Conservation (phyloP, 768 basidiomycete genomes). For the Hydnomerulius pinastri region DNA sequence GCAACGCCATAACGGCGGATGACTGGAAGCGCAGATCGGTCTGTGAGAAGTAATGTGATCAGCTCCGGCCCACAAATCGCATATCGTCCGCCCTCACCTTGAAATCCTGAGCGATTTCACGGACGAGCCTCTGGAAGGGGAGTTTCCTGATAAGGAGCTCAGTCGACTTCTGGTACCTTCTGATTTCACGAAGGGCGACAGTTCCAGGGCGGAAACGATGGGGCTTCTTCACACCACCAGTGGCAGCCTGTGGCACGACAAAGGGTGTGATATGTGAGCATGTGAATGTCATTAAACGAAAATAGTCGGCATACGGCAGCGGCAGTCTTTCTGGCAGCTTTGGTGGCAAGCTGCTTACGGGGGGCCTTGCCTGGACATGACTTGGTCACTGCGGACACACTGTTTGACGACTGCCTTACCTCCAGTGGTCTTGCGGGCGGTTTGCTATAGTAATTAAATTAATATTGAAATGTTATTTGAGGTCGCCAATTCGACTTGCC, state of each 20-base stretch:
- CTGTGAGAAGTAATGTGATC: slow-evolving; percentile 36
- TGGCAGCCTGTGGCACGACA: slow-evolving; percentile 54
- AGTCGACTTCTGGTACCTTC: slow-evolving; percentile 98
- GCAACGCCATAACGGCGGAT: slow-evolving; percentile 90
- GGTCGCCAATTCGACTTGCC: slow-evolving; percentile 39
- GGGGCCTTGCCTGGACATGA: slow-evolving; percentile 72
- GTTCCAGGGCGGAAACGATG: slow-evolving; percentile 97
- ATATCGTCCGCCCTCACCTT: slow-evolving; percentile 55
- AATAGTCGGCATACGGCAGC: slow-evolving; percentile 48
- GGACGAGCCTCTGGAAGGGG: slow-evolving; percentile 97
- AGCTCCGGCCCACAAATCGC: background rate
- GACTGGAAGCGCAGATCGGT: slow-evolving; percentile 95
- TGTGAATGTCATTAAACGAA: background rate
- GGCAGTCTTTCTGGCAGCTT: slow-evolving; percentile 90
- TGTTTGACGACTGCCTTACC: slow-evolving; percentile 49
- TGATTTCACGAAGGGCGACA: slow-evolving; percentile 98
- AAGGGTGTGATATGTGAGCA: slow-evolving; percentile 12
- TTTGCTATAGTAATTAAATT: slow-evolving; percentile 64
- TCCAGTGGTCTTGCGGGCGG: slow-evolving; percentile 99
- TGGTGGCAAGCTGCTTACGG: slow-evolving; percentile 94
- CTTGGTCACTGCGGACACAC: slow-evolving; percentile 22
- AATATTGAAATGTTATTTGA: slow-evolving; percentile 2
- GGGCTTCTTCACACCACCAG: slow-evolving; percentile 99
- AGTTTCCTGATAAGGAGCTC: slow-evolving; percentile 99
- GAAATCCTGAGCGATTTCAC: slow-evolving; percentile 96